Evolutionary conservation across 306 rosid genomes (phyloP).

Genomic region (Trichosanthes truncata): DNA sequence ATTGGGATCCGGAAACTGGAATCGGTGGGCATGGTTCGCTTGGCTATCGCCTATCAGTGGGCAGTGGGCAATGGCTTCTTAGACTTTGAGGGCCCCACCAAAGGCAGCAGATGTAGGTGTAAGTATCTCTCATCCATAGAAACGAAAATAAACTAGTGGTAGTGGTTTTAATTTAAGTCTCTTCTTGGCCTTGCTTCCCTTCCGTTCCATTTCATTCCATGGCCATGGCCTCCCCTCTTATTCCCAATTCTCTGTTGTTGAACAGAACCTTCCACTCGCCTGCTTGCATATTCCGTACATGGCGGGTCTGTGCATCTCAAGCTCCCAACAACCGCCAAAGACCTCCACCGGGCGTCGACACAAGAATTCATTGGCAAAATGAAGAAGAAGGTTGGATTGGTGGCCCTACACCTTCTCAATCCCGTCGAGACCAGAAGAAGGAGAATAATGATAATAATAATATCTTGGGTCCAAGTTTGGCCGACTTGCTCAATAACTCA

Average conservation of each 20-base stretch:
- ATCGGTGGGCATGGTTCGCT: too few species aligned
- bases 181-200: neutral
- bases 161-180: neutral
- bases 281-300: neutral
- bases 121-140: neutral
- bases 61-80: too few species aligned
- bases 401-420: slow-evolving; percentile 15
- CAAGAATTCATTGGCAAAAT: slow-evolving; percentile 80
- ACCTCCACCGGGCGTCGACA: slow-evolving; percentile 62
- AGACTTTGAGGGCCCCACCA: neutral
- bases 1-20: too few species aligned
- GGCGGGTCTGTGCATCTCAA: slow-evolving; percentile 24
- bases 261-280: neutral
- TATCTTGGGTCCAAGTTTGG: slow-evolving; percentile 38
- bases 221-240: neutral
- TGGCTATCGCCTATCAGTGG: too few species aligned
- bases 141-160: neutral
- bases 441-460: slow-evolving; percentile 11
- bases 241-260: slow-evolving; percentile 5
- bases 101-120: neutral
- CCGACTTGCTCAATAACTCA: slow-evolving; percentile 46
- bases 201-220: neutral
- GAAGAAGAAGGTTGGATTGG: slow-evolving; percentile 93
- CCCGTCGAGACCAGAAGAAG: slow-evolving; percentile 7
- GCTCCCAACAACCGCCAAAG: slow-evolving; percentile 20